Base-by-base conservation (phyloP, 352 stramenopile genomes). In the Aphanomyces invadans region DNA sequence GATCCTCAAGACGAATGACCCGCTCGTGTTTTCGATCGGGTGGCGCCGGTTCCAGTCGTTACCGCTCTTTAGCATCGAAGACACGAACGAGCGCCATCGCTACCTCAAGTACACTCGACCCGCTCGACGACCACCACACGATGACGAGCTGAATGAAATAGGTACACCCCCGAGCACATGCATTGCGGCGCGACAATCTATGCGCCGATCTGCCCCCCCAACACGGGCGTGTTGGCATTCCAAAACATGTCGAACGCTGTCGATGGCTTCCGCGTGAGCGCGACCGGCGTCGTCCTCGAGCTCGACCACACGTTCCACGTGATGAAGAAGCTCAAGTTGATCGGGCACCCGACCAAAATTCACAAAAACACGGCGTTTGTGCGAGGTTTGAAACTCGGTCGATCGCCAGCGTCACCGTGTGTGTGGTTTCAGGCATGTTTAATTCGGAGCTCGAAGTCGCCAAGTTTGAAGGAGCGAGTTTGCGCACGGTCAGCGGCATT, bases 241-340 rank as follows among this genome's bases (percentile, higher is more conserved):
- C 95, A 99, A 78, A 91, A 86, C 56, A 74, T 99, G 56, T 89
- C 80, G 2, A 95, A 94, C 62, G 95, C 89, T 29, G 84, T 89
- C 31, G 75, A 95, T 38, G 86, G 91, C 15, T 99, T 99, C 76
- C 95, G 97, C 28, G 97, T 99, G 67, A 95, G 93, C 48, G 90
- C 92, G 15, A 99, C 97, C 19, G 97, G 97, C 31, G 95, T 98
- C 4, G 89, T 98, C 28, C 76, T 99, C 23, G 96, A 99, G 71
- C 80, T 99, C 19, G 95, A 99, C 78, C 90, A 98, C 57, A 97
- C 94, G 59, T 99, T 99, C 61, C 89, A 90, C 66, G 88, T 99
- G 31, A 93, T 99, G 63, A 99, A 99, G 81, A 99, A 99, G 80
- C 88, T 99, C 51, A 99, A 99, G 81, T 86, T 99, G 11, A 97